These are phyloP conservation scores for Ceratocystis smalleyi DNA, from an alignment of 2,329 filamentous ascomycete species.

Conservation along the genomic window DNA sequence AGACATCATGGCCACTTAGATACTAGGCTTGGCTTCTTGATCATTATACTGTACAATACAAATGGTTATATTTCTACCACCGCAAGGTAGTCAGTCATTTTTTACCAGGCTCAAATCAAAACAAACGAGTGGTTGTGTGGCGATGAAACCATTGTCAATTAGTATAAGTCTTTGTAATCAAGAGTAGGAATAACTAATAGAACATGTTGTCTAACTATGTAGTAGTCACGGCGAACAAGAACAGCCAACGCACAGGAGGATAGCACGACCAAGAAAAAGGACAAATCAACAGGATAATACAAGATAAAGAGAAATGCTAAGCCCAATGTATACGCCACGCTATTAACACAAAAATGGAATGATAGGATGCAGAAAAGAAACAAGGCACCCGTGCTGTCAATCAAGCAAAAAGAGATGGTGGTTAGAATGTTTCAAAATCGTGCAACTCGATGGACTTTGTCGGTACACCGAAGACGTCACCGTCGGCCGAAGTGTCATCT, in stretches of 20 bases:
- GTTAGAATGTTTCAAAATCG: slow-evolving; percentile 10
- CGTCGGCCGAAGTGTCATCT: slow-evolving; percentile 5
- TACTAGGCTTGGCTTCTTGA: background rate
- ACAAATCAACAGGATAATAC: background rate
- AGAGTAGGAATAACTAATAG: background rate
- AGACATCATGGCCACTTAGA: background rate
- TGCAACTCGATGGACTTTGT: slow-evolving; percentile 4
- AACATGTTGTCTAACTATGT: background rate
- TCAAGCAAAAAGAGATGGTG: background rate
- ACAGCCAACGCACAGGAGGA: background rate
- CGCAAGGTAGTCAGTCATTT: background rate
- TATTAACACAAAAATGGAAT: slow-evolving; percentile 4
- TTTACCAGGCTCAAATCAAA: background rate
- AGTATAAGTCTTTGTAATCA: background rate
- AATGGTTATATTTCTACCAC: slow-evolving; percentile 5
- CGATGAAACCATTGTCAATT: too few species aligned
- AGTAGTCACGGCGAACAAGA: background rate
- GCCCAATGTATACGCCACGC: slow-evolving; percentile 8
- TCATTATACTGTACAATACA: slow-evolving; percentile 17
- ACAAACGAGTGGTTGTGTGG: background rate
- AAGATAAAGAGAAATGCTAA: slow-evolving; percentile 1
- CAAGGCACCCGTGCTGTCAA: background rate
- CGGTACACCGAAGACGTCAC: slow-evolving; percentile 13
- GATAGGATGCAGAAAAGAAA: background rate
- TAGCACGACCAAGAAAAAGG: background rate